Percentiles rank a stretch among this genome's conserved stretches.
Conservation (phyloP, 2,329 filamentous ascomycete genomes). For the Colletotrichum ledebouriae region DNA sequence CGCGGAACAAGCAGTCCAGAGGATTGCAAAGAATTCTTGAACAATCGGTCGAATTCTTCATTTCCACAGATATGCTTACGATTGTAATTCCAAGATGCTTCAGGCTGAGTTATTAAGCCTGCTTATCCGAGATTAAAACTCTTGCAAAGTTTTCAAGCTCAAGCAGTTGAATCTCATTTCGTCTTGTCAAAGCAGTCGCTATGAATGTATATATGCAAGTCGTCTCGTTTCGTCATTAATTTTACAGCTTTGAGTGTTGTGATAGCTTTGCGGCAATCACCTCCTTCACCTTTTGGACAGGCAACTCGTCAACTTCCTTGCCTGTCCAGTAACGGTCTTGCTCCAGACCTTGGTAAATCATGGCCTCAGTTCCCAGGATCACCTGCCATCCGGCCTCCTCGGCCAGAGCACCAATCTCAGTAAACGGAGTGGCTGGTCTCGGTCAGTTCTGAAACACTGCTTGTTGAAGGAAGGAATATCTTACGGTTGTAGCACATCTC, state of each 20-base stretch:
- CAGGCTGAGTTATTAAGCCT: no score
- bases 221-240: slow-evolving; percentile 25
- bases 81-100: no score
- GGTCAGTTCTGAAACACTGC: no score
- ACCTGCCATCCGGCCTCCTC: slow-evolving; percentile 77
- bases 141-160: neutral
- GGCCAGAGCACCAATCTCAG: slow-evolving; percentile 73
- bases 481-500: slow-evolving; percentile 86
- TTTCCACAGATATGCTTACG: no score
- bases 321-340: slow-evolving; percentile 74
- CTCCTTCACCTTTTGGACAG: slow-evolving; percentile 70
- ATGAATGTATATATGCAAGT: slow-evolving; percentile 33
- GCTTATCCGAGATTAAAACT: no score
- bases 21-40: no score
- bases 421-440: slow-evolving; percentile 68
- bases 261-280: slow-evolving; percentile 60
- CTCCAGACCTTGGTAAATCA: slow-evolving; percentile 83
- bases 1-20: no score
- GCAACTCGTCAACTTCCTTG: slow-evolving; percentile 67
- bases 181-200: slow-evolving; percentile 33
- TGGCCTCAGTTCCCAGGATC: slow-evolving; percentile 80
- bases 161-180: neutral
- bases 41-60: no score
- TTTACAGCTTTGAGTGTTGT: slow-evolving; percentile 49
- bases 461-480: no score